phyloP scores from a whole-genome alignment of 495 filamentous ascomycete genomes.

The Lophiostoma macrostomum region DNA sequence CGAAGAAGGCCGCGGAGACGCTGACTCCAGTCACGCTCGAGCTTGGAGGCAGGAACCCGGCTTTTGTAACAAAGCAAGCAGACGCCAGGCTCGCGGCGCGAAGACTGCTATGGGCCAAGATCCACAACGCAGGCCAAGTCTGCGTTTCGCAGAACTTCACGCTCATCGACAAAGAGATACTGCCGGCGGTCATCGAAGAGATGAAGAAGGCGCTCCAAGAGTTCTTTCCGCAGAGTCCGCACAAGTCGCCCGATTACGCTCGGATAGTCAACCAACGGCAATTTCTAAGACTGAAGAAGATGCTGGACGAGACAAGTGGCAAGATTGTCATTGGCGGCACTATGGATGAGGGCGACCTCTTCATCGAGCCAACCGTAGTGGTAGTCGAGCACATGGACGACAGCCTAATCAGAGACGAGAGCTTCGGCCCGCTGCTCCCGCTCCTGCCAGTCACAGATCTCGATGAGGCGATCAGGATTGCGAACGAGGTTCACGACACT shows the following conservation, averaged over 20 bases:
- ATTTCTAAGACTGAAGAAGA: conserved; percentile 80
- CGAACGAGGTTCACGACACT: conserved; percentile 72
- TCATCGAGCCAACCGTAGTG: conserved; percentile 83
- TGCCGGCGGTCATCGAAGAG: conserved; percentile 68
- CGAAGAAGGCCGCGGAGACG: conserved; percentile 87
- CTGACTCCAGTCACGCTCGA: conserved; percentile 87
- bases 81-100: conserved; percentile 78
- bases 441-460: conserved; percentile 70
- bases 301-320: conserved; percentile 78
- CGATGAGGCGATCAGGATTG: conserved; percentile 75
- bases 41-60: conserved; percentile 87
- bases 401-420: conserved; percentile 73
- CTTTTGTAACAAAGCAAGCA: conserved; percentile 78
- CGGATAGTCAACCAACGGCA: conserved; percentile 75
- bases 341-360: conserved; percentile 72
- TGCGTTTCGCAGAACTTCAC: conserved; percentile 90
- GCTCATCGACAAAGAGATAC: conserved; percentile 70
- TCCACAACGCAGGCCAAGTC: conserved; percentile 78
- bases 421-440: conserved; percentile 84
- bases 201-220: conserved; percentile 68
- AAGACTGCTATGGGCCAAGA: conserved; percentile 84
- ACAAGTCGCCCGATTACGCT: conserved; percentile 67
- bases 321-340: conserved; percentile 82
- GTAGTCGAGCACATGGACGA: conserved; percentile 72
- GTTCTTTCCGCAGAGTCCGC: conserved; percentile 81